Conservation (phyloP, 345 rosid species). For the Sonneratia alba region DNA sequence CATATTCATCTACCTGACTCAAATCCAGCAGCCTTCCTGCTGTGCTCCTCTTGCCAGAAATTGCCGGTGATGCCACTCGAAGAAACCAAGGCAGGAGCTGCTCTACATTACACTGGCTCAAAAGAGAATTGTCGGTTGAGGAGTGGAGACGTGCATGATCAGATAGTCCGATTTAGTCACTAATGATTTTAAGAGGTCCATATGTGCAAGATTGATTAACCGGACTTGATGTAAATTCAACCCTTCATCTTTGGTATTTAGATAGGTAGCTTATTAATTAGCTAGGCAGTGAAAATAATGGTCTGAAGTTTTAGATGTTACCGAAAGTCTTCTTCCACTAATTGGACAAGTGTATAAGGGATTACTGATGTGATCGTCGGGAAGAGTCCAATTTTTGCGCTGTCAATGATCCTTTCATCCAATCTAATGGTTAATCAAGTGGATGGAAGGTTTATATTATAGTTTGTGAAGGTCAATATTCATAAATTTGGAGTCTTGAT, state of each 20-base stretch:
- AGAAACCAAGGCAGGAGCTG: not conserved
- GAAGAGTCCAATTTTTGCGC: too few species aligned
- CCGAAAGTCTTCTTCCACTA: not conserved
- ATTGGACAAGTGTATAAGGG: not conserved
- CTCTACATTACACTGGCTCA: too few species aligned
- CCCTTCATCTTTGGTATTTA: not conserved
- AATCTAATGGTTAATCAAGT: too few species aligned
- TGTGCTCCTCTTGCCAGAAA: slow-evolving; percentile 20
- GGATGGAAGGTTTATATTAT: too few species aligned
- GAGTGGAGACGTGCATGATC: not conserved
- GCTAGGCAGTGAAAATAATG: too few species aligned
- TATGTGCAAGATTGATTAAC: not conserved
- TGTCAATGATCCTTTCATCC: too few species aligned
- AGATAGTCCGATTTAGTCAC: not conserved
- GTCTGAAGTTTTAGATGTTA: not conserved
- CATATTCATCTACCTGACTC: slow-evolving; percentile 1
- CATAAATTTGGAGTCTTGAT: too few species aligned
- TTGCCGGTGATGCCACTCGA: not conserved
- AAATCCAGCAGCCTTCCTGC: not conserved
- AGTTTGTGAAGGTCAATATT: too few species aligned
- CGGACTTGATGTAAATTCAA: not conserved
- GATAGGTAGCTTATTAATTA: not conserved
- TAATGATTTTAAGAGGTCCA: not conserved
- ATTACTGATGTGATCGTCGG: too few species aligned
- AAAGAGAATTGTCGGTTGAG: too few species aligned